Evolutionary conservation across 305 asterid genomes (phyloP), one percentile per base, ranked within the genome.

Genomic region (Fraxinus sp.): DNA sequence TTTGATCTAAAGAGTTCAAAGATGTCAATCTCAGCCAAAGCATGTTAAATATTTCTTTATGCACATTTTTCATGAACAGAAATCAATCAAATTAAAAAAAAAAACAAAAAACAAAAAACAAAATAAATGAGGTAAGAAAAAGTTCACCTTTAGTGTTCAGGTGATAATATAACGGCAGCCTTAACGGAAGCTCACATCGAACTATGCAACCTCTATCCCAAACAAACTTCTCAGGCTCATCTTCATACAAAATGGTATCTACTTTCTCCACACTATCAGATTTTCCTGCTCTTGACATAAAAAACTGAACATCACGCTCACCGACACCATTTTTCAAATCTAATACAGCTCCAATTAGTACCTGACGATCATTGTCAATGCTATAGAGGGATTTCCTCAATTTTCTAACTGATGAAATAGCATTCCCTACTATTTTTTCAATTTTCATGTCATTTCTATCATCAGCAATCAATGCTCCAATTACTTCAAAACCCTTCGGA

Each of bases 401-500:
- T 70, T 55, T 86, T 78, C 80, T 81, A 80, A 84, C 92, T 4
- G 92, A 88, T 73, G 89, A 88, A 83, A 94, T 84, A 28, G 98
- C 96, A 87, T 88, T 86, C 5, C 80, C 57, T 0, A 89, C 97
- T 39, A 83, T 46, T 79, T 77, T 90, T 41, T 87, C 88, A 7
- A 79, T 76, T 81, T 80, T 87, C 24, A 82, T 32, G 18, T 85
- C 89, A 78, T 82, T 84, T 80, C 79, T 90, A 81, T 85, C 81
- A 43, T 84, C 86, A 77, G 86, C 89, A 85, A 93, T 84, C 85
- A 93, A 78, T 30, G 93, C 97, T 84, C 99, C 99, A 18, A 91
- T 86, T 22, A 96, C 92, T 83, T 96, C 95, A 79, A 94, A 91
- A 8, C 98, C 99, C 90, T 90, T 90, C 0, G 95, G 97, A 52